phyloP scores from a whole-genome alignment of 768 basidiomycete genomes.

The Neoboletus subvelutipes region DNA sequence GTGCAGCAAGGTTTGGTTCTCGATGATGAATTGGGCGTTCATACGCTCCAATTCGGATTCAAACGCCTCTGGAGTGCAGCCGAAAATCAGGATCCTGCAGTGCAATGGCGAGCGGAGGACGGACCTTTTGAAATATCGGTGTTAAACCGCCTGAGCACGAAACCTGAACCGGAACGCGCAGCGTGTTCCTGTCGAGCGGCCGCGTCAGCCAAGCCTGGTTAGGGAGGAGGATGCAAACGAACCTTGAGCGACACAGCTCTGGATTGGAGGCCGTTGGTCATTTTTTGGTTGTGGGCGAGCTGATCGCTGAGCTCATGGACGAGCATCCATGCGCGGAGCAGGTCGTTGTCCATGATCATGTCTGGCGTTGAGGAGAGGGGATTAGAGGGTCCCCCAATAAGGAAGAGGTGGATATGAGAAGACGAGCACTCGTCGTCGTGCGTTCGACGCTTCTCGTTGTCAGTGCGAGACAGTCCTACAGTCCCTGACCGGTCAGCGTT shows the following conservation, averaged over 20 bases:
- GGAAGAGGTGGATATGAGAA: neutral
- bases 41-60: slow-evolving; percentile 88
- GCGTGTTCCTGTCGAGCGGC: slow-evolving; percentile 63
- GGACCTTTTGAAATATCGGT: slow-evolving; percentile 82
- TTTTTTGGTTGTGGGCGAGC: slow-evolving; percentile 77
- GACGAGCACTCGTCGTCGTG: slow-evolving; percentile 7
- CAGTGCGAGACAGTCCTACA: neutral
- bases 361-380: neutral
- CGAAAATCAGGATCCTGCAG: slow-evolving; percentile 15
- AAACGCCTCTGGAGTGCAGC: slow-evolving; percentile 66
- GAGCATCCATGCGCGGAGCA: slow-evolving; percentile 75
- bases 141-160: slow-evolving; percentile 80
- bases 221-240: slow-evolving; percentile 11
- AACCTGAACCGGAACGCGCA: slow-evolving; percentile 66
- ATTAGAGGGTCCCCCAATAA: slow-evolving; percentile 1
- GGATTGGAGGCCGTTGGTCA: slow-evolving; percentile 63
- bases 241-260: slow-evolving; percentile 79
- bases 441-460: neutral
- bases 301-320: slow-evolving; percentile 82
- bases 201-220: slow-evolving; percentile 9
- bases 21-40: slow-evolving; percentile 88
- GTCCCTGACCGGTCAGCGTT: neutral
- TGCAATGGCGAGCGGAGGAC: slow-evolving; percentile 8
- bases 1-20: slow-evolving; percentile 88
- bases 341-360: slow-evolving; percentile 63